Base-by-base conservation (phyloP, 2,329 filamentous ascomycete species). In the Tolypocladium ophioglossoides region DNA sequence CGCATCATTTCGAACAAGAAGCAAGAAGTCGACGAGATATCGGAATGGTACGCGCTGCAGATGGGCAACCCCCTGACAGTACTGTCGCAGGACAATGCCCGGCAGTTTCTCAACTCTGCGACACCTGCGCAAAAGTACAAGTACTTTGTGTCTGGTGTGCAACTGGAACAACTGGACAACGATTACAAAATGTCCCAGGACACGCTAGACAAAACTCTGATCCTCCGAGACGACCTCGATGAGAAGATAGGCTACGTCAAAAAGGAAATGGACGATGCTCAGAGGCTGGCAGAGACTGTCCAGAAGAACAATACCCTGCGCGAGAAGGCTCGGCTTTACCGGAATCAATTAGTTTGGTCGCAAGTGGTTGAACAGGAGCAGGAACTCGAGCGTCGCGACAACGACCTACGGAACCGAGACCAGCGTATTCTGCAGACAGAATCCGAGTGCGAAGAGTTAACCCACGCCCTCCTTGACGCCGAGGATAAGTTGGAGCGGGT, bases 31-130 rank as follows among this genome's bases (percentile, higher is more conserved):
- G 91, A 96, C 60, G 89, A 96, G 60, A 92, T 99, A 50, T 85
- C 90, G 44, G 94, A 99, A 68, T 95, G 89, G 67, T 97, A 91
- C 67, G 89, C 87, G 44, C 76, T 99, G 44, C 92, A 97, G 68
- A 90, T 99, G 55, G 92, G 97, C 66, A 99, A 99, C 62, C 94
- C 94, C 0, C 85, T 99, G 74, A 97, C 95, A 56, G 88, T 97
- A 8, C 78, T 99, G 20, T 96, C 91, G 0, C 94, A 99, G 69
- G 94, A 99, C 66, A 91, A 91, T 70, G 94, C 94, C 12, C 84
- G 94, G 12, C 88, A 95, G 55, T 99, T 99, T 63, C 78, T 99
- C 46, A 95, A 92, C 64, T 82, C 85, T 38, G 92, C 94, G 14
- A 87, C 84, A 2, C 82, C 91, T 0, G 74, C 81, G 4, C 85